A percentile compares a stretch with the other conserved stretches of the same genome.
Evolutionary conservation across 306 rosid genomes (phyloP).

Genomic region (Medicago arabica): DNA sequence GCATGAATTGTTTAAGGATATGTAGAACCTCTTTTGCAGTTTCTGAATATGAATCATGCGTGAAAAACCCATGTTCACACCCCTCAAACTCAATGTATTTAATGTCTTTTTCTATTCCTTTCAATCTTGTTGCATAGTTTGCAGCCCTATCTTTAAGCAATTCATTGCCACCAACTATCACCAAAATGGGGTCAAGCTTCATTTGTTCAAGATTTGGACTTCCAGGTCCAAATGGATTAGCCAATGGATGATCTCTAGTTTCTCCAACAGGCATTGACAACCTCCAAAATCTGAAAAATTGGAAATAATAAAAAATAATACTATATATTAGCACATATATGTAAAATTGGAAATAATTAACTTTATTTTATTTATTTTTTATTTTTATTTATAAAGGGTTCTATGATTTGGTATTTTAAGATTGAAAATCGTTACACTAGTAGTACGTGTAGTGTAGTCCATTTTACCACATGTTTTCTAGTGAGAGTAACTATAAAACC

Average conservation of each 20-base stretch:
- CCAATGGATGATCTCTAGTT: conserved; percentile 81
- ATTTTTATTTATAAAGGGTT: neutral
- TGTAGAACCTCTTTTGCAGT: conserved; percentile 52
- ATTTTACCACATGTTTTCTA: too few relatives aligned
- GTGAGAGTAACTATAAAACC: too few relatives aligned
- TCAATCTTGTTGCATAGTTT: conserved; percentile 58
- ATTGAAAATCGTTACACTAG: neutral
- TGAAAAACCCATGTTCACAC: conserved; percentile 80
- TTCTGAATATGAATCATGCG: conserved; percentile 65
- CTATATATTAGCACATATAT: neutral
- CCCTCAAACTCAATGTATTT: conserved; percentile 79
- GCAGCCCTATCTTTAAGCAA: conserved; percentile 79
- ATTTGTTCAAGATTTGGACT: conserved; percentile 55
- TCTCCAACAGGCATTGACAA: conserved; percentile 72
- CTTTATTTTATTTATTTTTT: too few relatives aligned
- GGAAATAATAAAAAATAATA: neutral
- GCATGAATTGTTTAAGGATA: conserved; percentile 60
- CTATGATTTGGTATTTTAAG: neutral
- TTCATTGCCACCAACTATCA: conserved; percentile 75
- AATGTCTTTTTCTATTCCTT: conserved; percentile 62
- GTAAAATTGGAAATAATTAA: neutral
- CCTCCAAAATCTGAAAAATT: conserved; percentile 84
- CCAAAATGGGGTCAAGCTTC: conserved; percentile 70
- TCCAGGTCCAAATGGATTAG: conserved; percentile 73
- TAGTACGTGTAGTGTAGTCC: neutral